Percentiles rank a stretch among this genome's conserved stretches.
These are phyloP conservation scores for Amylostereum areolatum DNA, from an alignment of 1,284 basidiomycete species.

Conservation along the genomic window DNA sequence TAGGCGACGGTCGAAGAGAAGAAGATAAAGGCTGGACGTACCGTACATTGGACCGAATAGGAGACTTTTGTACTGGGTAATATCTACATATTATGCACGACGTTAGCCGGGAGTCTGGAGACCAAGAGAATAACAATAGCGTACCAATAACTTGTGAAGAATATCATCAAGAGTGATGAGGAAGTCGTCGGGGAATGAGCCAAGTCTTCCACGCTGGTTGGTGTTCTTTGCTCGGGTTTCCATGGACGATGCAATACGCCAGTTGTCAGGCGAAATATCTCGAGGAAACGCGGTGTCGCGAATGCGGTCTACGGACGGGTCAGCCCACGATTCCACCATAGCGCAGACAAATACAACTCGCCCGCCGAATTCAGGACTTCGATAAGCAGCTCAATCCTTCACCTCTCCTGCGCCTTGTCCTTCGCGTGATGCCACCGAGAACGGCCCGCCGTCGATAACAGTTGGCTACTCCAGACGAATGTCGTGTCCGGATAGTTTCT, in stretches of 20 bases:
- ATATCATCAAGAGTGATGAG: conserved; percentile 52
- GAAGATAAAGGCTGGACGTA: conserved; percentile 27
- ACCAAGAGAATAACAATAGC: conserved; percentile 12
- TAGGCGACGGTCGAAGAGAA: background rate
- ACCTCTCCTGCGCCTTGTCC: conserved; percentile 43
- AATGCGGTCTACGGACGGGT: conserved; percentile 52
- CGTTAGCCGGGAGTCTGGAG: conserved; percentile 2
- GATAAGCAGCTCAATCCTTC: conserved; percentile 67
- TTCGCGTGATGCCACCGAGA: conserved; percentile 54
- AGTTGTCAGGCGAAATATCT: conserved; percentile 90
- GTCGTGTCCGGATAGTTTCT: conserved; percentile 66
- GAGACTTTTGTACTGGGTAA: conserved; percentile 79
- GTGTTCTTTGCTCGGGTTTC: conserved; percentile 60
- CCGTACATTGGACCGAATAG: conserved; percentile 77
- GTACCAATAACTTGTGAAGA: conserved; percentile 69
- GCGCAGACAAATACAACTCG: conserved; percentile 19
- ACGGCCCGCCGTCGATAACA: conserved; percentile 72
- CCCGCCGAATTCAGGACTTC: conserved; percentile 76
- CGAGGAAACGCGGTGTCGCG: conserved; percentile 76
- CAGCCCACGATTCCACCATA: background rate
- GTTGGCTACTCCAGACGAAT: conserved; percentile 67
- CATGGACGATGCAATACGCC: conserved; percentile 75
- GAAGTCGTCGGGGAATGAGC: conserved; percentile 64
- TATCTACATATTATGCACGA: conserved; percentile 56
- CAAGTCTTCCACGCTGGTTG: conserved; percentile 66